Percentiles rank a stretch among this genome's conserved stretches.
Evolutionary conservation across 2,329 filamentous ascomycete species (phyloP).

Genomic region (Pseudogymnoascus verrucosus): DNA sequence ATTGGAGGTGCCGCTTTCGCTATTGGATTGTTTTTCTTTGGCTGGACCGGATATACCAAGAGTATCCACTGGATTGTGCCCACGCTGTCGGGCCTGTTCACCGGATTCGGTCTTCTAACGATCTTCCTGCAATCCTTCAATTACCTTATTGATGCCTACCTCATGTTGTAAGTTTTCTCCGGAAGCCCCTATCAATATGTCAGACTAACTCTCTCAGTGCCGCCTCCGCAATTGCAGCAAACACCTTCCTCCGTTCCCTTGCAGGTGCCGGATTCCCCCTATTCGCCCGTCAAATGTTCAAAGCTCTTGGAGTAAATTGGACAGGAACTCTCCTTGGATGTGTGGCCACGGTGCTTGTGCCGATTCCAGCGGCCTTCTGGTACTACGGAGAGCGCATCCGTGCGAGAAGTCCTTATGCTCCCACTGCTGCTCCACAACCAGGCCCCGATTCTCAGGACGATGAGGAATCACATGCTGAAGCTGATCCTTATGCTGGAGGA

Average conservation of each 20-base stretch:
- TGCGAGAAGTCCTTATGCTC: slow-evolving; percentile 47
- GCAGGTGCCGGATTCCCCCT: slow-evolving; percentile 74
- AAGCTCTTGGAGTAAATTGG: slow-evolving; percentile 54
- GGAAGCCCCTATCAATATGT: background rate
- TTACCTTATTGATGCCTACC: slow-evolving; percentile 70
- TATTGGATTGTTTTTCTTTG: slow-evolving; percentile 67
- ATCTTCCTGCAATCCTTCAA: slow-evolving; percentile 78
- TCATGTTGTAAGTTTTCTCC: slow-evolving; percentile 44
- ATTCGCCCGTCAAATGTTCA: slow-evolving; percentile 65
- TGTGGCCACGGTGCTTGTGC: slow-evolving; percentile 48
- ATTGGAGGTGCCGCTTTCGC: slow-evolving; percentile 52
- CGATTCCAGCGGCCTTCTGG: slow-evolving; percentile 57
- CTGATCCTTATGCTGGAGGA: background rate
- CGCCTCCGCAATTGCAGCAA: slow-evolving; percentile 74
- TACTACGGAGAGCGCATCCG: slow-evolving; percentile 52
- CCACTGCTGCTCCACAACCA: slow-evolving; percentile 28
- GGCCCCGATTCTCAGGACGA: background rate
- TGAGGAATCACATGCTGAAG: background rate
- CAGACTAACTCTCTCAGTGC: slow-evolving; percentile 34
- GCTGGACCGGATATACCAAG: slow-evolving; percentile 56
- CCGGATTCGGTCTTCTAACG: slow-evolving; percentile 70
- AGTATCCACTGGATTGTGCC: slow-evolving; percentile 59
- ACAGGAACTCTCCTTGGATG: slow-evolving; percentile 54
- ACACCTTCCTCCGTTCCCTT: slow-evolving; percentile 71
- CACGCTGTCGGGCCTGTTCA: slow-evolving; percentile 51